phyloP scores from a whole-genome alignment of 208 protist species.

The Leishmania martiniquensis region DNA sequence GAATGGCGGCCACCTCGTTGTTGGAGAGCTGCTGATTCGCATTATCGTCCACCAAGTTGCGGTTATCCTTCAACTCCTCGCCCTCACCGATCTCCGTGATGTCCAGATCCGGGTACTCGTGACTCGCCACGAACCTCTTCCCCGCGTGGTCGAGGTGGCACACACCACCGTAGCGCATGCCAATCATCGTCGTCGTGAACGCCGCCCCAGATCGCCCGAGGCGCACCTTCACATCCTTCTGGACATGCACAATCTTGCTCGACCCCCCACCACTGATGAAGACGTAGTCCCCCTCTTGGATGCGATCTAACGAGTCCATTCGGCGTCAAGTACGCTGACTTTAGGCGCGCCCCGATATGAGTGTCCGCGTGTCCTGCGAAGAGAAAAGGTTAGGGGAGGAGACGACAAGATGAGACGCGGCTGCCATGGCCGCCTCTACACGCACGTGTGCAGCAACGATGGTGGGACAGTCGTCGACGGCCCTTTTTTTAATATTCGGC shows the following conservation, averaged over 20 bases:
- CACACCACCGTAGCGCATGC: slow-evolving; percentile 82
- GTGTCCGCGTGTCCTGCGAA: background rate
- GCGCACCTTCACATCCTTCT: slow-evolving; percentile 53
- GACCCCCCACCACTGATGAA: slow-evolving; percentile 80
- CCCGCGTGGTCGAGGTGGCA: slow-evolving; percentile 63
- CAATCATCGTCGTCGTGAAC: slow-evolving; percentile 68
- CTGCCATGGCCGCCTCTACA: background rate
- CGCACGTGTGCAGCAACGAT: background rate
- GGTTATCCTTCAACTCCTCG: slow-evolving; percentile 72
- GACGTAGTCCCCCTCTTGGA: slow-evolving; percentile 82
- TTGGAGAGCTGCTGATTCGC: slow-evolving; percentile 81
- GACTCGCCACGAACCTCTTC: slow-evolving; percentile 59
- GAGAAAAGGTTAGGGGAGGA: slow-evolving; percentile 4
- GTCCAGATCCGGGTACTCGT: slow-evolving; percentile 89
- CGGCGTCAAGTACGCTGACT: background rate
- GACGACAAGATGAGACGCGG: background rate
- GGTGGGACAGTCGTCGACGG: background rate
- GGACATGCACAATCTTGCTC: slow-evolving; percentile 68
- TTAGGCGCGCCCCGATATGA: background rate
- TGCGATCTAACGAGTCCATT: slow-evolving; percentile 39
- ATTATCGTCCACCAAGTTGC: slow-evolving; percentile 83
- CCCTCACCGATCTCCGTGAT: slow-evolving; percentile 50
- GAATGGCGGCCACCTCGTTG: slow-evolving; percentile 75
- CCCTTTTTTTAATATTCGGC: background rate
- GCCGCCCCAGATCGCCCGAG: slow-evolving; percentile 71